A percentile compares a stretch with the other conserved stretches of the same genome.
Conservation (phyloP, 1,284 basidiomycete genomes). For the Coriolopsis trogii region DNA sequence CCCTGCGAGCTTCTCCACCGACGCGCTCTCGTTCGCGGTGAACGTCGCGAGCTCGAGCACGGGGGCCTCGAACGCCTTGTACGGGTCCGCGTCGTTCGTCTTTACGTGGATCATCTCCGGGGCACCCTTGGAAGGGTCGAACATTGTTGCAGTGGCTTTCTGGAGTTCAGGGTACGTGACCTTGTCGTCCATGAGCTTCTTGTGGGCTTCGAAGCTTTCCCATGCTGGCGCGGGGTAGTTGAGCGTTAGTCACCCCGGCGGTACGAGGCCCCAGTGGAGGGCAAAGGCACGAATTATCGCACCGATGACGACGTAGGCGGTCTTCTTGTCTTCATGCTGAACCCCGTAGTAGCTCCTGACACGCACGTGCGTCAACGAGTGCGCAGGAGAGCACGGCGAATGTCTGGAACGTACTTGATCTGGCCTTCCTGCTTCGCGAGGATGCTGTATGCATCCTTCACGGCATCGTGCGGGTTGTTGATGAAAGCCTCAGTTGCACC, state of each 20-base stretch:
- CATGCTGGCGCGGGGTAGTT: conserved; percentile 22
- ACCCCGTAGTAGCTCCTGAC: conserved; percentile 22
- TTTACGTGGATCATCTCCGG: conserved; percentile 23
- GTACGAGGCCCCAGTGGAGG: not conserved
- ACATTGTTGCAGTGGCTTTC: not conserved
- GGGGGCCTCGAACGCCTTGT: conserved; percentile 25
- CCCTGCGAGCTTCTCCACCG: conserved; percentile 14
- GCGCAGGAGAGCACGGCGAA: not conserved
- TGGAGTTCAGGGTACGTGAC: conserved; percentile 18
- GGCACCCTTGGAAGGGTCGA: not conserved
- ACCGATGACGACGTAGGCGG: conserved; percentile 23
- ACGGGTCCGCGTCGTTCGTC: conserved; percentile 22
- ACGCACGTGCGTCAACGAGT: not conserved
- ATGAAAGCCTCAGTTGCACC: conserved; percentile 11
- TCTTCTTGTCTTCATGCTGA: conserved; percentile 23
- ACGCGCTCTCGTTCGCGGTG: conserved; percentile 19
- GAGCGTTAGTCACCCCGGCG: not conserved
- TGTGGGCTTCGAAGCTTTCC: conserved; percentile 23
- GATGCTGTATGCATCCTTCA: conserved; percentile 11
- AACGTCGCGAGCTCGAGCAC: conserved; percentile 26
- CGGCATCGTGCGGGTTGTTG: conserved; percentile 9
- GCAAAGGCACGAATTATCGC: not conserved
- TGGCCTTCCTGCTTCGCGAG: conserved; percentile 21
- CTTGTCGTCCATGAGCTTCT: conserved; percentile 18
- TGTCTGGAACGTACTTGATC: conserved; percentile 23